Evolutionary conservation across 495 filamentous ascomycete genomes (phyloP), one percentile per base, ranked within the genome.

Genomic region (Neurospora discreta): DNA sequence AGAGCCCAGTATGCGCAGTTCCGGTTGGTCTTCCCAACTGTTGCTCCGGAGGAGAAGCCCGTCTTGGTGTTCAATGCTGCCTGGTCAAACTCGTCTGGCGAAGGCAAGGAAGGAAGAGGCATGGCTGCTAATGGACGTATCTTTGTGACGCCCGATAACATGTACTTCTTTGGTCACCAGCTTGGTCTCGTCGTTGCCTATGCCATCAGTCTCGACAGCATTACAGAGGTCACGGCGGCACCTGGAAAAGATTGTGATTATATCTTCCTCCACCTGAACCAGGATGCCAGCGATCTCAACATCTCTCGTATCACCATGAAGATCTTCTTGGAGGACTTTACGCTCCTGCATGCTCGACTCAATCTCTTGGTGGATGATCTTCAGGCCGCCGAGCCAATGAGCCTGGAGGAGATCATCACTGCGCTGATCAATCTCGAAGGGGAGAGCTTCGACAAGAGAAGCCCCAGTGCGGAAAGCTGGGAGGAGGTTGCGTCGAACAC

Each of bases 91-190:
- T 78, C 83, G 58, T 80, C 82, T 5, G 69, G 73, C 0, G 78
- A 80, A 11, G 79, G 81, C 39, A 79, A 78, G 42, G 78, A 76
- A 9, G 75, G 71, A 13, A 80, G 80, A 16, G 77, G 75, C 39
- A 80, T 85, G 78, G 77, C 82, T 46, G 82, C 83, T 10, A 84
- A 94, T 58, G 96, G 95, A 0, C 85, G 95, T 70, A 90, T 94
- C 26, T 99, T 94, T 79, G 90, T 97, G 65, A 98, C 96, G 1
- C 85, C 89, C 5, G 88, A 88, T 69, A 90, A 94, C 41, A 88
- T 98, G 73, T 98, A 96, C 77, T 99, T 99, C 79, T 99, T 97
- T 82, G 96, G 94, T 70, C 89, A 98, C 78, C 91, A 97, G 74
- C 87, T 96, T 76, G 95, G 95, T n/a, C 85, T 99, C 38, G 92